phyloP scores from a whole-genome alignment of 2,329 filamentous ascomycete species.

The Exophiala spinifera region DNA sequence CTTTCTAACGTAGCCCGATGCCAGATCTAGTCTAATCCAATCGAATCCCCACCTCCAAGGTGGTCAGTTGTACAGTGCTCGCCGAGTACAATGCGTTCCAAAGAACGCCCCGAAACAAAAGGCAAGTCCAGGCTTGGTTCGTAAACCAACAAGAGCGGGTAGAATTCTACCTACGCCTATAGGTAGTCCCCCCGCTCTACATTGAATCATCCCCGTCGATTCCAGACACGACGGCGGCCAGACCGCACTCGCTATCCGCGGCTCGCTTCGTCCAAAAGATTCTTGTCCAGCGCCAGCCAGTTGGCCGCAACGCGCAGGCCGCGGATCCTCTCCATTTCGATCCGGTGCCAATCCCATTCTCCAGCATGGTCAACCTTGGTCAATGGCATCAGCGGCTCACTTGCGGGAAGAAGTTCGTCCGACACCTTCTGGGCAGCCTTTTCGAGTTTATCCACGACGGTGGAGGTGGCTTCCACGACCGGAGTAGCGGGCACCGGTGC shows the following conservation, averaged over 20 bases:
- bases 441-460: conserved; percentile 25
- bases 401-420: conserved; percentile 5
- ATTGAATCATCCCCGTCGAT: background rate
- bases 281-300: conserved; percentile 53
- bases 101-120: no score
- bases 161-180: no score
- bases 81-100: no score
- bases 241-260: conserved; percentile 1
- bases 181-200: no score
- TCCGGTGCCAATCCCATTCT: conserved; percentile 59
- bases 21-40: no score
- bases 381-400: conserved; percentile 33
- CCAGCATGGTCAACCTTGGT: conserved; percentile 35
- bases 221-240: background rate
- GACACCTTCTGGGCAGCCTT: conserved; percentile 28
- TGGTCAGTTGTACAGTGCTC: no score
- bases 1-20: no score
- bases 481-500: conserved; percentile 13
- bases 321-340: conserved; percentile 56
- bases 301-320: conserved; percentile 55
- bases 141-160: no score
- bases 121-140: no score
- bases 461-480: conserved; percentile 9
- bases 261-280: conserved; percentile 48
- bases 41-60: no score